Base-by-base conservation (phyloP, 257 asterid genomes). In the Henckelia pumila region DNA sequence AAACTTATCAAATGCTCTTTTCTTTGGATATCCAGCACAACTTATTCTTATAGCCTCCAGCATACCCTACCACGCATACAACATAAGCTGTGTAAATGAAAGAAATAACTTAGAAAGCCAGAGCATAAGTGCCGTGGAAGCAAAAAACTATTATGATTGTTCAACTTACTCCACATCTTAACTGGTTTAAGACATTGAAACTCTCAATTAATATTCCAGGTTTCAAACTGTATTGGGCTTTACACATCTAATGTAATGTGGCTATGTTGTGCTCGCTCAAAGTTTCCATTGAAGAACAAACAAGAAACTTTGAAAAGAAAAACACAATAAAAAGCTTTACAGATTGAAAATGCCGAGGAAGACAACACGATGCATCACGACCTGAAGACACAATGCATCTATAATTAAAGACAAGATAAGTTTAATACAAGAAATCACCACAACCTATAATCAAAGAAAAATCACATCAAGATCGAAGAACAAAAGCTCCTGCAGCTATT, bases 131-230 rank as follows among this genome's bases (percentile, higher is more conserved):
- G 10, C 56, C 50, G 61, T 52, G 28, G 68, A 71, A 63, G 57
- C 40, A 19, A 19, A 35, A 60, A 59, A 56, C 21, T 50, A 33
- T 9, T 20, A 24, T 75, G 53, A 7, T 59, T 50, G 5, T 35
- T 10, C 16, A 71, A 79, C 97, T 82, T 84, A 90, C 98, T 76
- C 98, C 97, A 72, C 98, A 93, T 81, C 97, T 78, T 69, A 93
- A 75, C 78, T 93, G 97, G 82, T 86, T 84, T 73, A 93, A 72
- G 82, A 89, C 97, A 57, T 93, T 90, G 77, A 57, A 56, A 74
- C 88, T 93, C 89, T 93, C 98, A 74, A 93, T n/a, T n/a, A n/a
- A 89, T 47, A 93, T 93, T 71, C 91, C 98, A 21, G 98, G 98
- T 88, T 90, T 88, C 69, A 93, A 69, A 90, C 88, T 56, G 89